Evolutionary conservation across 495 filamentous ascomycete genomes (phyloP), one percentile per base, ranked within the genome.

Genomic region (Neurospora hispaniola): DNA sequence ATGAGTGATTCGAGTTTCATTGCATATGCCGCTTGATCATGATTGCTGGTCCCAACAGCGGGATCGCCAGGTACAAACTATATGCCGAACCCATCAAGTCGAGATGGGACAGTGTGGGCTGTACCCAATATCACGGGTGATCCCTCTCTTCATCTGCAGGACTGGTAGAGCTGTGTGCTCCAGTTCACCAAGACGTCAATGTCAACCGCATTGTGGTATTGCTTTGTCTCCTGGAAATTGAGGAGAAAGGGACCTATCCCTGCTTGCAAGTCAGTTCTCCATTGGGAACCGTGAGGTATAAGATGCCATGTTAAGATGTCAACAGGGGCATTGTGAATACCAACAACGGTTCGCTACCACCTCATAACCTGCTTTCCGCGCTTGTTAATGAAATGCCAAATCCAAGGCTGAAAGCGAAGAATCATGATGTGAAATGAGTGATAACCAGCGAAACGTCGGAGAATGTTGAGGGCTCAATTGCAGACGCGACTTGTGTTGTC

Each of bases 351-450:
- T 35, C 54, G 31, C 39, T 75, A 73, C 74, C 70, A 76, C 75
- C 62, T 54, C 38, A 74, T 62, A 76, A 74, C 75, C 70, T 66
- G 75, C 74, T 76, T 76, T 69, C 27, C 11, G 46, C 42, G 11
- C 46, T 70, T 69, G 69, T 20, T 66, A 71, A 44, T 71, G 10
- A 7, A 11, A 14, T 46, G n/a, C 38, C 27, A 39, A 73, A 73
- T 48, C 46, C 74, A 74, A 74, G 74, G 42, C 27, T 35, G 27
- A 2, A 14, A 9, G 54, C 1, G 0, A 38, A 35, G 35, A 7
- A 18, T 27, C 7, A 18, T 35, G 12, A 16, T 35, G 27, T 62
- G 54, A 18, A 38, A 66, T 66, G 7, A 62, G 12, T 62, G 54
- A 62, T 62, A 31, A 62, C 5, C 27, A 18, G 54, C 12, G 14